These are phyloP conservation scores for Scenedesmus sp. DNA, from an alignment of 163 green algal species.

Conservation along the genomic window DNA sequence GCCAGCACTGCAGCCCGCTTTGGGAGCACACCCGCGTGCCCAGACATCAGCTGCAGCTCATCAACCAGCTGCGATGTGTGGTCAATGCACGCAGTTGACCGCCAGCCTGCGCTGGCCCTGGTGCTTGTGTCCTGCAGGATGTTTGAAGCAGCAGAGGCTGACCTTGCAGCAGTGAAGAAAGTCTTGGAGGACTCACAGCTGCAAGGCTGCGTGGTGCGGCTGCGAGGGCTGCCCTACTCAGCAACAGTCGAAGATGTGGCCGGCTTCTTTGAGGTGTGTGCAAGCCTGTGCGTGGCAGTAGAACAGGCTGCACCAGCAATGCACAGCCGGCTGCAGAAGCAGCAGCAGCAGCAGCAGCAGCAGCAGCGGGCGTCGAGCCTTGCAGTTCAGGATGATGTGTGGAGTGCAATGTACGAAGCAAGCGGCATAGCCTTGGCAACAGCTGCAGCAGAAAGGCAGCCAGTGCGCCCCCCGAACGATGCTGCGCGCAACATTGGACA, in stretches of 20 bases:
- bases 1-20: not conserved
- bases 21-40: not conserved
- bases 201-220: conserved; percentile 75
- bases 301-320: not conserved
- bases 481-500: not conserved
- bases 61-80: not conserved
- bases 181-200: conserved; percentile 54
- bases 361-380: no score
- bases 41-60: not conserved
- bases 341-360: not conserved
- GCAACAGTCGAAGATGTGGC: conserved; percentile 71
- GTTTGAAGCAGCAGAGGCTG: conserved; percentile 73
- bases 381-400: not conserved
- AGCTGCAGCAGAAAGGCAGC: not conserved
- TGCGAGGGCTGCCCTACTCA: conserved; percentile 81
- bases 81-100: not conserved
- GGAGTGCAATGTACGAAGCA: not conserved
- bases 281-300: not conserved
- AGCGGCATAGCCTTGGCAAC: not conserved
- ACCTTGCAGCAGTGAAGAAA: conserved; percentile 62
- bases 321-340: not conserved
- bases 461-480: no score
- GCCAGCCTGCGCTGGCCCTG: not conserved
- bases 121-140: conserved; percentile 54
- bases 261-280: conserved; percentile 67